Conservation (phyloP, 441 rosid species). For the Mallotus repandus region DNA sequence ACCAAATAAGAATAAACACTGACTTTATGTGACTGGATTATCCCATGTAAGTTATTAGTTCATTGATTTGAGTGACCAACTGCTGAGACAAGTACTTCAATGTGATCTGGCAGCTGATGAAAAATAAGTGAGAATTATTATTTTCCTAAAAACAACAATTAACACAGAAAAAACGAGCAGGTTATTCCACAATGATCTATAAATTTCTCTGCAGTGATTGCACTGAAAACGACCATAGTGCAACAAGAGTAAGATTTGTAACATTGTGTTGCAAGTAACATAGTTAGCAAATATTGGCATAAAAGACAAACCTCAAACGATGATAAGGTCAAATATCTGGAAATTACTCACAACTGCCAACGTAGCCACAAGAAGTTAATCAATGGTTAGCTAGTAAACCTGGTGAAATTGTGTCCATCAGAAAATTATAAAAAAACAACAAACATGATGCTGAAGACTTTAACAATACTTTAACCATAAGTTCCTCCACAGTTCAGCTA, state of each 20-base stretch:
- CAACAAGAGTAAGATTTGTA: not conserved
- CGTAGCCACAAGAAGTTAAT: slow-evolving; percentile 82
- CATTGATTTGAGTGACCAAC: slow-evolving; percentile 88
- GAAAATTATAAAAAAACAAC: too few relatives aligned
- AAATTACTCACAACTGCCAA: slow-evolving; percentile 72
- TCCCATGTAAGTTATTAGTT: slow-evolving; percentile 93
- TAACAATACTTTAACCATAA: too few relatives aligned
- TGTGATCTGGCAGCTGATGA: slow-evolving; percentile 66
- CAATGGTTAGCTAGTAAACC: slow-evolving; percentile 34
- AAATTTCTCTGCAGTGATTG: slow-evolving; percentile 2
- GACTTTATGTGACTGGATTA: slow-evolving; percentile 88
- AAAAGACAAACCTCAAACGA: too few relatives aligned
- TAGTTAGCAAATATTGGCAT: too few relatives aligned
- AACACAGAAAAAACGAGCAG: not conserved
- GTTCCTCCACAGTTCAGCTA: too few relatives aligned
- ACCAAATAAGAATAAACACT: slow-evolving; percentile 4
- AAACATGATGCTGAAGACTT: too few relatives aligned
- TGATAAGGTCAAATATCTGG: too few relatives aligned
- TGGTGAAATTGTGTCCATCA: too few relatives aligned
- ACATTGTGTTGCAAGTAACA: too few relatives aligned
- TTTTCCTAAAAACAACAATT: not conserved
- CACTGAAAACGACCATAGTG: not conserved
- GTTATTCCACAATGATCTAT: not conserved
- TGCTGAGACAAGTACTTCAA: slow-evolving; percentile 88
- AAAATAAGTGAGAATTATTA: too few relatives aligned